Conservation (phyloP, 2,329 filamentous ascomycete species). For the Fusarium xyrophilum region DNA sequence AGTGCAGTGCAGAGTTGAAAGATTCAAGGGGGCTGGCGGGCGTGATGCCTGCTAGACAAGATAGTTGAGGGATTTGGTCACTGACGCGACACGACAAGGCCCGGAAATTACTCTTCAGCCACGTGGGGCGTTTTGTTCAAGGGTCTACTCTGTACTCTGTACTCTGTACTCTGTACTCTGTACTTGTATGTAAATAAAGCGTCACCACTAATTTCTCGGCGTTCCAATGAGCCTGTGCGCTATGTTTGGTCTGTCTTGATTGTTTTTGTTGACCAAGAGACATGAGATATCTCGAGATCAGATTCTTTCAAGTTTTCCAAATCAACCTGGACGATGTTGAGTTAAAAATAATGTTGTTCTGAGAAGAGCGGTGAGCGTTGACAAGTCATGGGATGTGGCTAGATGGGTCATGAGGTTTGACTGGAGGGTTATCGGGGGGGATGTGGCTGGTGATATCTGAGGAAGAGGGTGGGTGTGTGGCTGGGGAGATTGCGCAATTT, state of each 20-base stretch:
- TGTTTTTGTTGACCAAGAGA: conserved; percentile 10
- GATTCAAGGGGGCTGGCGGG: conserved; percentile 22
- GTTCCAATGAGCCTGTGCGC: conserved; percentile 14
- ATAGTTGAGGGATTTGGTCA: conserved; percentile 12
- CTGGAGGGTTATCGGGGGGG: neutral
- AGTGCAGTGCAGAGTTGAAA: conserved; percentile 11
- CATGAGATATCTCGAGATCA: conserved; percentile 4
- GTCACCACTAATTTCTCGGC: conserved; percentile 26
- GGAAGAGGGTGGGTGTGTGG: neutral
- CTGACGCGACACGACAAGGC: conserved; percentile 20
- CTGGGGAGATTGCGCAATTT: conserved; percentile 25
- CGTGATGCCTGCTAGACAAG: conserved; percentile 13
- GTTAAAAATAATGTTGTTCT: conserved; percentile 5
- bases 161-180: no score
- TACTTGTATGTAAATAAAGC: conserved; percentile 24
- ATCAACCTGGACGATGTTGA: conserved; percentile 15
- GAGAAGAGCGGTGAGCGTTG: conserved; percentile 20
- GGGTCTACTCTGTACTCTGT: no score
- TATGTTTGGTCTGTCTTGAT: neutral
- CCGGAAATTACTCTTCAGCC: conserved; percentile 24
- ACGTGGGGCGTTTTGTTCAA: conserved; percentile 24
- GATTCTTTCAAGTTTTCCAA: neutral
- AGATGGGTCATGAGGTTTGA: conserved; percentile 10
- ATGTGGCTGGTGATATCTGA: neutral
- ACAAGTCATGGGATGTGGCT: conserved; percentile 21